A percentile compares a stretch with the other conserved stretches of the same genome.
These are phyloP conservation scores for Paramecium pentaurelia DNA, from an alignment of 73 alveolate genomes.

Conservation along the genomic window DNA sequence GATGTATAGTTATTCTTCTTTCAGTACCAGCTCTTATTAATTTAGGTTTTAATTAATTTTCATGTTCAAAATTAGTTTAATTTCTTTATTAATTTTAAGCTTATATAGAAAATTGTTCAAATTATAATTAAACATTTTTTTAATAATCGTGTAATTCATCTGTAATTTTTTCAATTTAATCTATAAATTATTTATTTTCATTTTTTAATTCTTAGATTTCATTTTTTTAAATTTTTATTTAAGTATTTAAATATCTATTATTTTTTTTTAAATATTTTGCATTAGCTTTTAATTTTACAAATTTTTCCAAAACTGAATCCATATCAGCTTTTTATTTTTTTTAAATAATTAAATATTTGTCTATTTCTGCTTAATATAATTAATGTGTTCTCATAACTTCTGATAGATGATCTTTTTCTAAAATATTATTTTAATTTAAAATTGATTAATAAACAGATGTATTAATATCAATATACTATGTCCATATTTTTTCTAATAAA, in stretches of 20 bases:
- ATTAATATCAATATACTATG: not conserved
- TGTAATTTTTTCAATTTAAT: not conserved
- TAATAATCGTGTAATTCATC: not conserved
- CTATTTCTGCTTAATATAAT: not conserved
- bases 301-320: not conserved
- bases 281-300: not conserved
- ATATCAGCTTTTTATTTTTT: not conserved
- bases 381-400: slow-evolving; percentile 9
- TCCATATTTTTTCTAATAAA: slow-evolving; percentile 23
- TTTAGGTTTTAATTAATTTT: not conserved
- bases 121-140: not conserved
- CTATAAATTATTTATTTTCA: not conserved
- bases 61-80: not conserved
- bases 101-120: not conserved
- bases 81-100: not conserved
- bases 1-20: not conserved
- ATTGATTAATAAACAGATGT: not conserved
- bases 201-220: not conserved
- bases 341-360: not conserved
- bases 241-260: not conserved
- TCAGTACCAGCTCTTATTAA: not conserved
- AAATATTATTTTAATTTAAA: not conserved
- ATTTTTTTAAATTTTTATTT: not conserved
- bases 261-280: slow-evolving; percentile 26
- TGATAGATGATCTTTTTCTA: not conserved